phyloP scores from a whole-genome alignment of 169 alveolate species.

The Cryptosporidium sp. region DNA sequence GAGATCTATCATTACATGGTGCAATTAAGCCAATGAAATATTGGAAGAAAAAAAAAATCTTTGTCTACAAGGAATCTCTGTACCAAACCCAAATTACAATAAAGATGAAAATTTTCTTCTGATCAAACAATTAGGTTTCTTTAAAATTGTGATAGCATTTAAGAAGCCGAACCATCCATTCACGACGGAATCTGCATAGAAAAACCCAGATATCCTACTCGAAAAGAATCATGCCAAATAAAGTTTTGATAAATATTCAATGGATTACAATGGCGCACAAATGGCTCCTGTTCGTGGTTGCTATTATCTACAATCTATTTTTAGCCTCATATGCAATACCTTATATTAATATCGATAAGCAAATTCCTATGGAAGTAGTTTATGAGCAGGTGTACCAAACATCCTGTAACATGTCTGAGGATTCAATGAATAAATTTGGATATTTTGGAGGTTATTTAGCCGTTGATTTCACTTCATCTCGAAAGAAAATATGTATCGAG shows the following conservation, averaged over 20 bases:
- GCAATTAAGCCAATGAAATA: slow-evolving; percentile 10
- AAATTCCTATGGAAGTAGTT: background rate
- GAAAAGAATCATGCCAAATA: background rate
- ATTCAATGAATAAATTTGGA: background rate
- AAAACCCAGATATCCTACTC: background rate
- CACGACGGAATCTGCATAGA: background rate
- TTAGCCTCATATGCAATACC: slow-evolving; percentile 3
- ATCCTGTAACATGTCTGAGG: background rate
- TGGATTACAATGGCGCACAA: background rate
- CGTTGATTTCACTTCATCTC: background rate
- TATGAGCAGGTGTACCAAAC: background rate
- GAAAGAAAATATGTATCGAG: slow-evolving; percentile 14
- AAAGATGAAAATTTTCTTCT: background rate
- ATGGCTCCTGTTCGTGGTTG: background rate
- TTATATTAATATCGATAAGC: background rate
- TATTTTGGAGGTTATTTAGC: slow-evolving; percentile 50
- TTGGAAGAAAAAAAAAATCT: background rate
- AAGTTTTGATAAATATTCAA: background rate
- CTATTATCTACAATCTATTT: background rate
- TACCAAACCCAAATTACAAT: background rate
- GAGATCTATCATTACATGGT: slow-evolving; percentile 64
- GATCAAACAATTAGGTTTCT: background rate
- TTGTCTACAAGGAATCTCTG: background rate
- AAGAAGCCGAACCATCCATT: background rate
- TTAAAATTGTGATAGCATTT: background rate